Conservation (phyloP, 1,284 basidiomycete genomes). For the Pseudozyma pruni region DNA sequence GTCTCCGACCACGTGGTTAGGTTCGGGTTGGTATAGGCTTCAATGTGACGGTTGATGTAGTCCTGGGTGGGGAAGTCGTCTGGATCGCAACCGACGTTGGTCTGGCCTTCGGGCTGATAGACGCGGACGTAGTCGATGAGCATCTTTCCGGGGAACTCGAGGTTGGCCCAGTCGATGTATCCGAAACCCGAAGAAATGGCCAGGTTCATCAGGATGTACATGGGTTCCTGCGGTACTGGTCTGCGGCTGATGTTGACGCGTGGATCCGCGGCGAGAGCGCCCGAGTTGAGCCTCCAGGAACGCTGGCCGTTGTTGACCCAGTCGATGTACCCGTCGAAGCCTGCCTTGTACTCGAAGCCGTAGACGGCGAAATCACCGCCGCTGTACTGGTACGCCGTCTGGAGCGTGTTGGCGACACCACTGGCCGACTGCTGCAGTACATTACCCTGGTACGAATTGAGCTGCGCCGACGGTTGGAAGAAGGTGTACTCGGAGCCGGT, state of each 20-base stretch:
- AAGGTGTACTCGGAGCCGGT: conserved; percentile 59
- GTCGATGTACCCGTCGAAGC: conserved; percentile 76
- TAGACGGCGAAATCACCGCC: conserved; percentile 54
- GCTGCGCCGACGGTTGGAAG: conserved; percentile 36
- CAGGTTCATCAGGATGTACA: conserved; percentile 64
- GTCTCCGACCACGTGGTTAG: too few species aligned
- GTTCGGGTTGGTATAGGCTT: conserved; percentile 58
- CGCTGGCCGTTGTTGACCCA: conserved; percentile 51
- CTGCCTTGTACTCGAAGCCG: conserved; percentile 71
- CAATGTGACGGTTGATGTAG: conserved; percentile 70
- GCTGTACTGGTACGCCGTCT: conserved; percentile 53
- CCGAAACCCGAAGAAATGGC: conserved; percentile 60
- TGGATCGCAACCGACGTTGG: conserved; percentile 62
- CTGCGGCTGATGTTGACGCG: conserved; percentile 35
- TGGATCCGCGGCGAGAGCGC: conserved; percentile 78
- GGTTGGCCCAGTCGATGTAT: conserved; percentile 34
- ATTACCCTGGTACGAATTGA: conserved; percentile 59
- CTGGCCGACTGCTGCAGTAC: conserved; percentile 64
- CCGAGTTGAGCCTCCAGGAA: conserved; percentile 72
- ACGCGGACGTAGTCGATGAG: conserved; percentile 60
- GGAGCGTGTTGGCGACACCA: conserved; percentile 54
- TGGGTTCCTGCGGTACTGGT: conserved; percentile 56
- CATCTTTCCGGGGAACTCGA: conserved; percentile 52
- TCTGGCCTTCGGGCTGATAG: conserved; percentile 56
- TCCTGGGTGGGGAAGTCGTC: conserved; percentile 72